phyloP scores from a whole-genome alignment of 2,329 filamentous ascomycete species.

The Sarocladiaceae sp. region DNA sequence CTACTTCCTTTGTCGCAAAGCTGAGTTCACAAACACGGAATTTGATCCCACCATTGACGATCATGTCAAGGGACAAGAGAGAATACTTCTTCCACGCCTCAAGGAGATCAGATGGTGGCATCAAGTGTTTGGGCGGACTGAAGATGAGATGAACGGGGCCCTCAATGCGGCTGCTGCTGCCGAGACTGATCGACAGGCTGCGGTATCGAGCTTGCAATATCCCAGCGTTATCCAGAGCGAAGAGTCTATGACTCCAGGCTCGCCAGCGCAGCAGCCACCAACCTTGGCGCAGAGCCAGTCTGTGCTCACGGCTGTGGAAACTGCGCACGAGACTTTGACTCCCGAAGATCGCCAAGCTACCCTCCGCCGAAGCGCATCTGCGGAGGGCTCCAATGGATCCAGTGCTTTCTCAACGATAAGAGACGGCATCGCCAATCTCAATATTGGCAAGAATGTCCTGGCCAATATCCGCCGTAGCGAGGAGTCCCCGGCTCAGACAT shows the following conservation, averaged over 20 bases:
- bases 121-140: slow-evolving; percentile 77
- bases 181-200: slow-evolving; percentile 35
- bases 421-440: slow-evolving; percentile 44
- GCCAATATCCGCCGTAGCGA: slow-evolving; percentile 25
- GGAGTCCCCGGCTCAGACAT: slow-evolving; percentile 17
- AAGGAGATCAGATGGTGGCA: slow-evolving; percentile 91
- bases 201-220: slow-evolving; percentile 29
- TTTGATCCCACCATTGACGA: slow-evolving; percentile 77
- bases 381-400: slow-evolving; percentile 28
- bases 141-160: slow-evolving; percentile 87
- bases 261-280: slow-evolving; percentile 29
- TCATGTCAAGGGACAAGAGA: slow-evolving; percentile 71
- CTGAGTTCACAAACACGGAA: slow-evolving; percentile 77
- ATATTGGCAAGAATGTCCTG: slow-evolving; percentile 43
- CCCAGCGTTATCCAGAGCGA: slow-evolving; percentile 21
- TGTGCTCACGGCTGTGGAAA: slow-evolving; percentile 57
- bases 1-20: slow-evolving; percentile 79
- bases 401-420: slow-evolving; percentile 42
- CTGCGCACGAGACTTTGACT: slow-evolving; percentile 48
- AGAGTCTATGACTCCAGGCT: slow-evolving; percentile 21
- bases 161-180: slow-evolving; percentile 51
- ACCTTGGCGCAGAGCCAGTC: slow-evolving; percentile 40
- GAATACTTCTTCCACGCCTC: slow-evolving; percentile 75
- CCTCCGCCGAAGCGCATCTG: slow-evolving; percentile 40
- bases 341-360: slow-evolving; percentile 30